Evolutionary conservation across 164 flowering plant species (phyloP).

Genomic region (Stephania yunnanensis): DNA sequence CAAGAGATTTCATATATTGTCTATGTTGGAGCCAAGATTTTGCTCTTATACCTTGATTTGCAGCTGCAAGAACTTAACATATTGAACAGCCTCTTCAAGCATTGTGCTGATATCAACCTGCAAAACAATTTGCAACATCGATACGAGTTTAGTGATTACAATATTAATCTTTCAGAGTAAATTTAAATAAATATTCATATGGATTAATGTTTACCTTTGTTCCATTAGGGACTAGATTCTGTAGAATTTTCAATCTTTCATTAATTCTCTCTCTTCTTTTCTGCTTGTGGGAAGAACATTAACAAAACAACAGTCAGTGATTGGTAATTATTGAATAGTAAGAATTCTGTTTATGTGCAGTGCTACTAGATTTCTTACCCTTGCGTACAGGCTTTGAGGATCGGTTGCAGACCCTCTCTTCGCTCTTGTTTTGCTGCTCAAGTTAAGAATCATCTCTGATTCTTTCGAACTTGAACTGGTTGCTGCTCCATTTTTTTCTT

Average conservation of each 20-base stretch:
- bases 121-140: not conserved
- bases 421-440: slow-evolving; percentile 60
- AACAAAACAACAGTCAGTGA: not conserved
- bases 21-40: not conserved
- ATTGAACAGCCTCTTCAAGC: slow-evolving; percentile 97
- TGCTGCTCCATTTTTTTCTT: slow-evolving; percentile 38
- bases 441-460: slow-evolving; percentile 24
- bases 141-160: not conserved
- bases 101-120: slow-evolving; percentile 97
- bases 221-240: slow-evolving; percentile 89
- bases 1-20: not conserved
- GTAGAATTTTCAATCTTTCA: slow-evolving; percentile 70
- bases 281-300: slow-evolving; percentile 32
- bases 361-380: slow-evolving; percentile 40
- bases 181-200: no score
- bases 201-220: slow-evolving; percentile 51
- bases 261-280: slow-evolving; percentile 85
- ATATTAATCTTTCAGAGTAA: no score
- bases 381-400: slow-evolving; percentile 98
- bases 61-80: slow-evolving; percentile 93
- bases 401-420: slow-evolving; percentile 76
- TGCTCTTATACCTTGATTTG: slow-evolving; percentile 76
- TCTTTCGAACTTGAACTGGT: slow-evolving; percentile 23
- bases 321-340: not conserved
- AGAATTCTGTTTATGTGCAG: not conserved